A percentile compares a stretch with the other conserved stretches of the same genome.
Evolutionary conservation across 495 filamentous ascomycete species (phyloP).

Genomic region (Aspergillus nanangensis): DNA sequence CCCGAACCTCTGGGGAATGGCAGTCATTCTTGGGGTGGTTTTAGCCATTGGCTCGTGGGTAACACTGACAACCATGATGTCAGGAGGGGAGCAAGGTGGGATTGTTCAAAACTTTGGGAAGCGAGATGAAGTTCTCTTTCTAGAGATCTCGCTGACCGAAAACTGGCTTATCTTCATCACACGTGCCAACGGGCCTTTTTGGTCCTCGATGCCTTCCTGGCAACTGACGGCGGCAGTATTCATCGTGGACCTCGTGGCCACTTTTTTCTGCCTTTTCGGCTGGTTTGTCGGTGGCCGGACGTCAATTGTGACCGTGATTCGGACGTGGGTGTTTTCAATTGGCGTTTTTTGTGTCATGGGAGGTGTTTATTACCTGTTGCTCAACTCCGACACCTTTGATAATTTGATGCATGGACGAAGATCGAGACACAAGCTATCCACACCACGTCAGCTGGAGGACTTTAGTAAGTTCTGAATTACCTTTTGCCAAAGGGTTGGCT

Average conservation of each 20-base stretch:
- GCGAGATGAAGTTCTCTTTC: constrained; percentile 78
- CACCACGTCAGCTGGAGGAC: constrained; percentile 77
- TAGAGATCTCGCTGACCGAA: constrained; percentile 85
- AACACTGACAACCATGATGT: constrained; percentile 71
- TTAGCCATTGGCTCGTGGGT: constrained; percentile 84
- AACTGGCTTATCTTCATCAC: constrained; percentile 98
- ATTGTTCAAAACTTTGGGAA: constrained; percentile 85
- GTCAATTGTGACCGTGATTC: constrained; percentile 71
- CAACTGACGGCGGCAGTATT: constrained; percentile 73
- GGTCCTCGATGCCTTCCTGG: constrained; percentile 79
- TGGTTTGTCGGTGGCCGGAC: constrained; percentile 66
- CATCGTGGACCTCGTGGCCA: constrained; percentile 75
- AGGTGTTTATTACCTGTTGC: constrained; percentile 69
- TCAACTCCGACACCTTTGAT: constrained; percentile 73
- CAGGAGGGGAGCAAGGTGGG: constrained; percentile 62
- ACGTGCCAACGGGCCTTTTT: constrained; percentile 81
- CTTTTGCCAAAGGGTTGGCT: constrained; percentile 1
- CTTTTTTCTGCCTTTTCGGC: constrained; percentile 78
- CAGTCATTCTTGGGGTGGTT: constrained; percentile 73
- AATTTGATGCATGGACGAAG: constrained; percentile 90
- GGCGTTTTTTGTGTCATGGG: constrained; percentile 74
- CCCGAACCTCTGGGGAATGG: constrained; percentile 89
- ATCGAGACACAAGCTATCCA: constrained; percentile 60
- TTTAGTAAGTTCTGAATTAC: constrained; percentile 57
- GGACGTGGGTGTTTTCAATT: constrained; percentile 87